phyloP scores from a whole-genome alignment of 345 rosid species.

The Eucalyptus grandis region DNA sequence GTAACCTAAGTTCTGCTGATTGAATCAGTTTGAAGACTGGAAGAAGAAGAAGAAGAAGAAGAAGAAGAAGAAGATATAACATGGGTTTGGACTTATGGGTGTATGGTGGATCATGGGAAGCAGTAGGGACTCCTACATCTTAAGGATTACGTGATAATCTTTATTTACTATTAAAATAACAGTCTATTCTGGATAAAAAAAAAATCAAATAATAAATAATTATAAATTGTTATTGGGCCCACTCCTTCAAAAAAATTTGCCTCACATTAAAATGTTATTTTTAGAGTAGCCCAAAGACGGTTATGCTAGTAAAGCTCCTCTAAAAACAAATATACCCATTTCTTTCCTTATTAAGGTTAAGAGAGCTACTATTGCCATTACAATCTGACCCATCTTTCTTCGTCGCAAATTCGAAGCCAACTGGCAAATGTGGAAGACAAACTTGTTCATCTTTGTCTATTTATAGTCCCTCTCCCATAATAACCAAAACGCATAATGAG shows the following conservation, averaged over 20 bases:
- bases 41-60: too few relatives aligned
- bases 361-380: not conserved
- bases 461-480: not conserved
- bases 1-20: not conserved
- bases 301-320: not conserved
- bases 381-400: not conserved
- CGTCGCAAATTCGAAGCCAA: not conserved
- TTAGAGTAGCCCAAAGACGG: fast-evolving
- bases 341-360: not conserved
- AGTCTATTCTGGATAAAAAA: too few relatives aligned
- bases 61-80: too few relatives aligned
- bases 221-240: too few relatives aligned
- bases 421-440: not conserved
- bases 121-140: too few relatives aligned
- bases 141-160: not conserved
- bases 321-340: not conserved
- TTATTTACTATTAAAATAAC: too few relatives aligned
- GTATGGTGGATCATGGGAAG: conserved; percentile 5
- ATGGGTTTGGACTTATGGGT: not conserved
- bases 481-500: not conserved
- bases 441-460: not conserved
- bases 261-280: too few relatives aligned
- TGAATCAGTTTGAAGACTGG: not conserved
- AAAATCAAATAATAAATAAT: too few relatives aligned
- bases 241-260: too few relatives aligned